A percentile compares a stretch with the other conserved stretches of the same genome.
phyloP scores from a whole-genome alignment of 306 rosid species.

The Arachis stenosperma region DNA sequence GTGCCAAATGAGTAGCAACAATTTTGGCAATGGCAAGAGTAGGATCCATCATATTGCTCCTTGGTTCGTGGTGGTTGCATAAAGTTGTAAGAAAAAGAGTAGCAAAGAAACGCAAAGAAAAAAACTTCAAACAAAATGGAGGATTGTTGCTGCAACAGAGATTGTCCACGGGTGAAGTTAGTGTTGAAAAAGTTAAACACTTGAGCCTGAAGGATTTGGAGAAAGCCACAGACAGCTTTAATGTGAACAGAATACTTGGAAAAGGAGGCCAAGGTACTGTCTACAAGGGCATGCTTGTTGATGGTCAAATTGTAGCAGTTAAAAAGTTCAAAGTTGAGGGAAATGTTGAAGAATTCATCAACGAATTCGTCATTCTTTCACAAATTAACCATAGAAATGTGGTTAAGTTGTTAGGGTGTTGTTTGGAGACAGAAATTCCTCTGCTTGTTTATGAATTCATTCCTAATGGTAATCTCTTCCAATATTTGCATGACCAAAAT shows the following conservation, averaged over 20 bases:
- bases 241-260: slow-evolving; percentile 36
- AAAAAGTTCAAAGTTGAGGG: slow-evolving; percentile 40
- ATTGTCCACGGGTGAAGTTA: slow-evolving; percentile 27
- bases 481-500: slow-evolving; percentile 33
- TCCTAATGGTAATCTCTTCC: slow-evolving; percentile 41
- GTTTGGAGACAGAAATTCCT: slow-evolving; percentile 41
- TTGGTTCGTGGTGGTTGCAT: slow-evolving; percentile 19
- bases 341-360: slow-evolving; percentile 41
- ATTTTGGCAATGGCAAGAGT: neutral
- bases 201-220: slow-evolving; percentile 34
- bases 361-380: slow-evolving; percentile 44
- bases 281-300: slow-evolving; percentile 42
- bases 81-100: slow-evolving; percentile 26
- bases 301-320: slow-evolving; percentile 44
- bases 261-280: slow-evolving; percentile 48
- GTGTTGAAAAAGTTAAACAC: slow-evolving; percentile 13
- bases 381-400: slow-evolving; percentile 50
- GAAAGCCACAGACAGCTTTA: slow-evolving; percentile 39
- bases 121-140: slow-evolving; percentile 36
- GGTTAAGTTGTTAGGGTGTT: slow-evolving; percentile 45
- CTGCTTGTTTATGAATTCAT: slow-evolving; percentile 47
- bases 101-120: slow-evolving; percentile 11
- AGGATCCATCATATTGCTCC: slow-evolving; percentile 4
- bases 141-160: slow-evolving; percentile 38
- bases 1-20: slow-evolving; percentile 16